A percentile compares a stretch with the other conserved stretches of the same genome.
These are phyloP conservation scores for Ophiostoma australiae DNA, from an alignment of 2,329 filamentous ascomycete species.

Conservation along the genomic window DNA sequence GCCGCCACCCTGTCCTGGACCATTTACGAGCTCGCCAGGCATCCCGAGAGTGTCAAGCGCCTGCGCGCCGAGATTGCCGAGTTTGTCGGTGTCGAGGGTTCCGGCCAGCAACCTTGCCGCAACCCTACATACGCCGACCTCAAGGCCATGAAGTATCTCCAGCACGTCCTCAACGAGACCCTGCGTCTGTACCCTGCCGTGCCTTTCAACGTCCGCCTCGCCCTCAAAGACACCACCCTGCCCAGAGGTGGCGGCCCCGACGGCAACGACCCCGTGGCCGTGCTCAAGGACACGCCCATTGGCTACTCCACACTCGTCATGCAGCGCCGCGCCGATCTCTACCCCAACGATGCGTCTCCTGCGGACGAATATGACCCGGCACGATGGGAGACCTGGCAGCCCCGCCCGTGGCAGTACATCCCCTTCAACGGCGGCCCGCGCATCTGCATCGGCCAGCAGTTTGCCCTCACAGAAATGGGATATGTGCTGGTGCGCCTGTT, in stretches of 20 bases:
- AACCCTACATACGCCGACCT: conserved; percentile 70
- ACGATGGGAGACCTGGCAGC: conserved; percentile 60
- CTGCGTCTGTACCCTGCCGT: conserved; percentile 73
- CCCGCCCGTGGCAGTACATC: conserved; percentile 65
- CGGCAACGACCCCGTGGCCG: conserved; percentile 55
- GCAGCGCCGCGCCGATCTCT: conserved; percentile 64
- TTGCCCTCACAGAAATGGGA: conserved; percentile 70
- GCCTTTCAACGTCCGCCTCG: conserved; percentile 71
- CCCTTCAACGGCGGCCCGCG: conserved; percentile 71
- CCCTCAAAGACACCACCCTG: conserved; percentile 68
- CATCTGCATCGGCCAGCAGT: conserved; percentile 76
- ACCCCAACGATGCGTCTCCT: conserved; percentile 47
- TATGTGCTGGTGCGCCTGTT: conserved; percentile 69
- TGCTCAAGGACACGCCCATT: conserved; percentile 62
- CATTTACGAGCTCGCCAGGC: conserved; percentile 72
- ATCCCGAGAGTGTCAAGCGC: conserved; percentile 61
- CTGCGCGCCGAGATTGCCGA: conserved; percentile 68
- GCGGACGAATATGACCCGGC: conserved; percentile 58
- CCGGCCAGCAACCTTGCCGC: neutral
- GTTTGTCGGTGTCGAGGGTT: conserved; percentile 52
- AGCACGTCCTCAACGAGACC: conserved; percentile 69
- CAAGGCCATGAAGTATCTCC: conserved; percentile 81
- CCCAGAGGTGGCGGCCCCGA: conserved; percentile 65
- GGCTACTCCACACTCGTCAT: conserved; percentile 65
- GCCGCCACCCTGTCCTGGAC: conserved; percentile 75